phyloP scores from a whole-genome alignment of 2,329 filamentous ascomycete genomes.

The Coniochaeta sp. region DNA sequence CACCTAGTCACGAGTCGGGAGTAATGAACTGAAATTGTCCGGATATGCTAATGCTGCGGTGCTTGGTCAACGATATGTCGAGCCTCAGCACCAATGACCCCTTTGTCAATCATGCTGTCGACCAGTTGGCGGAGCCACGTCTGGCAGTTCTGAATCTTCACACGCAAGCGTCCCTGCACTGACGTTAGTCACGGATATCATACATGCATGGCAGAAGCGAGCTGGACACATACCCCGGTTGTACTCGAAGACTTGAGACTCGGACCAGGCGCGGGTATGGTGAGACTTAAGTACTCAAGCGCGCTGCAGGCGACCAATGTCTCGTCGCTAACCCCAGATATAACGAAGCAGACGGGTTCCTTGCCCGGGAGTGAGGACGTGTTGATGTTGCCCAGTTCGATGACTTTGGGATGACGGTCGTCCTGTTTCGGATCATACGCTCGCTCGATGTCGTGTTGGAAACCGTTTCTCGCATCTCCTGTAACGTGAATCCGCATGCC shows the following conservation, averaged over 20 bases:
- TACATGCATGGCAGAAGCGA: too few species aligned
- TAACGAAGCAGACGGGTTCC: neutral
- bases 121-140: neutral
- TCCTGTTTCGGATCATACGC: neutral
- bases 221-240: neutral
- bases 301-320: neutral
- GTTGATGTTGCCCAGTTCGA: neutral
- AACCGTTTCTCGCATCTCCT: neutral
- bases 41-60: neutral
- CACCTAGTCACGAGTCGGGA: too few species aligned
- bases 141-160: neutral
- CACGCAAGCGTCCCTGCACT: neutral
- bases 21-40: too few species aligned
- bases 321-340: neutral
- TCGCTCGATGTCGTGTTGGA: neutral
- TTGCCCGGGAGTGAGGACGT: neutral
- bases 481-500: neutral
- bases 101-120: neutral
- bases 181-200: neutral
- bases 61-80: neutral
- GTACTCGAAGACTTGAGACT: neutral
- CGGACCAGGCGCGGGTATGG: neutral
- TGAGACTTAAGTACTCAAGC: neutral
- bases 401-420: neutral
- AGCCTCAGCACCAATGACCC: neutral